Conservation (phyloP, 2,329 filamentous ascomycete species). For the Ophiostoma novo-ulmi region DNA sequence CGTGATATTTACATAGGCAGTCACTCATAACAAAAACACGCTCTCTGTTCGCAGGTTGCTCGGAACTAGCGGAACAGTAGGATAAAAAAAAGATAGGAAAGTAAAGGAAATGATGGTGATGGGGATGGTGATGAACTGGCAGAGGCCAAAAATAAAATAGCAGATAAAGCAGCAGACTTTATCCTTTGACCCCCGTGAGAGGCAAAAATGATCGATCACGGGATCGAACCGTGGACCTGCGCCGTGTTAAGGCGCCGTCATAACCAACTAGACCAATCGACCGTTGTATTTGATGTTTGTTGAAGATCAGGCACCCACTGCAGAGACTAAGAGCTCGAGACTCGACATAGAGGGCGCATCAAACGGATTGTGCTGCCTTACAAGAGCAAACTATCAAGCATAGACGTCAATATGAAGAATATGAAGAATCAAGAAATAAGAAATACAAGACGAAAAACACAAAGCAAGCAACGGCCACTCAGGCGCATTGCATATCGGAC, state of each 20-base stretch:
- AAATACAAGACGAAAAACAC: not conserved
- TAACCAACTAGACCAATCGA: constrained; percentile 14
- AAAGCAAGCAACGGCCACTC: not conserved
- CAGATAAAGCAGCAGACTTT: not conserved
- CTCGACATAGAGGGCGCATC: too few relatives aligned
- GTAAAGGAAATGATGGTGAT: too few relatives aligned
- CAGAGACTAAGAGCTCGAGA: not conserved
- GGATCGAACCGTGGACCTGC: constrained; percentile 11
- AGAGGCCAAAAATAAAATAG: not conserved
- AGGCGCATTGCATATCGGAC: not conserved
- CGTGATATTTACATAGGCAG: too few relatives aligned
- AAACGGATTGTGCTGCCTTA: too few relatives aligned
- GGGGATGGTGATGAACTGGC: too few relatives aligned
- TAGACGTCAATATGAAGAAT: not conserved
- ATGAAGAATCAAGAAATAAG: not conserved
- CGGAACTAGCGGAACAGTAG: too few relatives aligned
- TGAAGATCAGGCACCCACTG: not conserved
- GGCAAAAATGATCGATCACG: constrained; percentile 13
- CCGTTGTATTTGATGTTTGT: not conserved
- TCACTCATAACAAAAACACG: too few relatives aligned
- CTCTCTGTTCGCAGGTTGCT: too few relatives aligned
- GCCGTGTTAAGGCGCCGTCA: constrained; percentile 9
- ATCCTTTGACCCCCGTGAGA: not conserved
- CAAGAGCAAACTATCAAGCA: not conserved
- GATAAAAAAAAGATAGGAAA: too few relatives aligned